Evolutionary conservation across 2,329 filamentous ascomycete species (phyloP).

Genomic region (Fonsecaea pugnacius): DNA sequence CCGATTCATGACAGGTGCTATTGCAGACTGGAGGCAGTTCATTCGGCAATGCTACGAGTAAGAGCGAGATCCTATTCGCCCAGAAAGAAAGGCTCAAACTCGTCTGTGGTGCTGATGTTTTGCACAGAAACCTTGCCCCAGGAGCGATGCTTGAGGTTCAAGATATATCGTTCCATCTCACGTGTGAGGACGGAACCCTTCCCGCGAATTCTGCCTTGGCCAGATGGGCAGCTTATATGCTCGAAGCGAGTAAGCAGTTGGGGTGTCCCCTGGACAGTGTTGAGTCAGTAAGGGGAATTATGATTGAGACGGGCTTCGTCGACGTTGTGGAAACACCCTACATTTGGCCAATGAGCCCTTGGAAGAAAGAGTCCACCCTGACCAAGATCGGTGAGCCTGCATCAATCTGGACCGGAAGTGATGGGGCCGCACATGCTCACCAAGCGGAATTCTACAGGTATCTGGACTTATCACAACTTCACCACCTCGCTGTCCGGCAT

Average conservation of each 20-base stretch:
- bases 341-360: slow-evolving; percentile 40
- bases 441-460: neutral
- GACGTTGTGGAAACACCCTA: slow-evolving; percentile 36
- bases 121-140: slow-evolving; percentile 39
- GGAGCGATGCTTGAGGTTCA: slow-evolving; percentile 51
- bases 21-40: slow-evolving; percentile 57
- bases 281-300: slow-evolving; percentile 20
- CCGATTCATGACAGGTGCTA: slow-evolving; percentile 61
- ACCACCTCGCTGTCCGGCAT: slow-evolving; percentile 40
- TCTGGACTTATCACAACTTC: slow-evolving; percentile 35
- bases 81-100: neutral
- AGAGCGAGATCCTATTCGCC: neutral
- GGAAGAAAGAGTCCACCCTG: slow-evolving; percentile 40
- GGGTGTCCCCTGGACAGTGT: slow-evolving; percentile 27
- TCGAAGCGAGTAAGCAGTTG: slow-evolving; percentile 27
- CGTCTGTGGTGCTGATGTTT: neutral
- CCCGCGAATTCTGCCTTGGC: slow-evolving; percentile 20
- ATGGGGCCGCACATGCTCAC: neutral
- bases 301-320: slow-evolving; percentile 38
- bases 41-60: slow-evolving; percentile 34
- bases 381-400: slow-evolving; percentile 34
- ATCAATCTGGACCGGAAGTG: too few species aligned
- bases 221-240: slow-evolving; percentile 29
- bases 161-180: slow-evolving; percentile 29
- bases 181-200: slow-evolving; percentile 27